A percentile compares a stretch with the other conserved stretches of the same genome.
Evolutionary conservation across 2,329 filamentous ascomycete species (phyloP).

Genomic region (Claviceps sp.): DNA sequence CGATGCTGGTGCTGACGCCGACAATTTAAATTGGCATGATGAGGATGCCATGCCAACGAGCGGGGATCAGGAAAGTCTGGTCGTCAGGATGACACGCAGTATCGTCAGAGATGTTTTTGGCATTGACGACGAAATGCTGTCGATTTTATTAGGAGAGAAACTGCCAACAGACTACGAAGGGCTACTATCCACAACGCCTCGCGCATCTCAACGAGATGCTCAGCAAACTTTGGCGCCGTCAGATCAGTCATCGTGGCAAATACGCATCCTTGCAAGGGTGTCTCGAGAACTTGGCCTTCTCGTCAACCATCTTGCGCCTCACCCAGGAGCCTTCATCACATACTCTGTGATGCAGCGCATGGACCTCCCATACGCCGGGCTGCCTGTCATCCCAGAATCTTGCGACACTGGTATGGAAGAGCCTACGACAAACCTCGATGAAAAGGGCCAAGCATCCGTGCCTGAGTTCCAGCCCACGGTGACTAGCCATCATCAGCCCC

Average conservation of each 20-base stretch:
- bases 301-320: slow-evolving; percentile 63
- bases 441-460: slow-evolving; percentile 11
- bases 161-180: slow-evolving; percentile 42
- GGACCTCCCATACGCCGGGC: slow-evolving; percentile 63
- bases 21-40: slow-evolving; percentile 38
- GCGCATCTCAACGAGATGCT: slow-evolving; percentile 23
- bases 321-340: slow-evolving; percentile 79
- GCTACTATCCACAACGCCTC: slow-evolving; percentile 33
- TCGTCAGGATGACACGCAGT: slow-evolving; percentile 68
- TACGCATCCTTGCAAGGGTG: slow-evolving; percentile 68
- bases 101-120: slow-evolving; percentile 84
- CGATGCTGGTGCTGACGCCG: slow-evolving; percentile 21
- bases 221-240: slow-evolving; percentile 17
- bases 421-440: slow-evolving; percentile 12
- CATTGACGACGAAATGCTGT: slow-evolving; percentile 73
- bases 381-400: slow-evolving; percentile 50
- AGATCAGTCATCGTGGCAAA: slow-evolving; percentile 50
- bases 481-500: slow-evolving; percentile 20
- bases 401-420: slow-evolving; percentile 19
- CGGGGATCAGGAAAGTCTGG: slow-evolving; percentile 52
- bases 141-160: slow-evolving; percentile 74
- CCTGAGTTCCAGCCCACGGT: slow-evolving; percentile 37
- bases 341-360: slow-evolving; percentile 54
- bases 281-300: slow-evolving; percentile 76
- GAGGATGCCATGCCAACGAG: slow-evolving; percentile 31